Evolutionary conservation across 441 rosid species (phyloP), one percentile per base, ranked within the genome.

Genomic region (Capsella rubella): DNA sequence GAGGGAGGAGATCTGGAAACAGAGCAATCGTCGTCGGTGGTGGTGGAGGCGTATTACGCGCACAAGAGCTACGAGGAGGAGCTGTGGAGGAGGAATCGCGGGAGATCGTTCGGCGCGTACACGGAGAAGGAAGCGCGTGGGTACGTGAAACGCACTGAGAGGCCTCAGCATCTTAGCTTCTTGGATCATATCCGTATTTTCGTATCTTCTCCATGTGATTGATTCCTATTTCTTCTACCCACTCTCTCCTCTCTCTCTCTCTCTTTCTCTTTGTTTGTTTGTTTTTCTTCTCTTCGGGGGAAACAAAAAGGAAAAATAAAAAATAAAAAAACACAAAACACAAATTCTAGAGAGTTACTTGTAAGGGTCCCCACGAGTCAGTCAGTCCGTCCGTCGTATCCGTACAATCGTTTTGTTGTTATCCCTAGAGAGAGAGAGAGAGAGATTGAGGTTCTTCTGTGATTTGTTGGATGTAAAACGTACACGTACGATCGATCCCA

Each of bases 31-130:
- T 21, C 54, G 54, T 2, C 4, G 55, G n/a, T 18, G 8, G 32
- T 31, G 18, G 92, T 81, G 62, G 90, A 83, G 71, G 96, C 96
- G 42, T 92, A 90, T 80, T 92, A 77, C 34, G 97, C 90, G 52
- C 85, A 90, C 49, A 52, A 72, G 50, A 86, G 89, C 69, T 92
- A 86, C 40, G 92, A 85, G 49, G 66, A 47, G 18, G 90, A 88
- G 85, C 69, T 92, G 63, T 92, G 96, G 96, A 66, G 62, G 71
- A 82, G 82, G 87, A 86, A 72, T 29, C 76, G 81, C 15, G 72
- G 71, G 27, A 75, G 73, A 64, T 94, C 88, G 16, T 79, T 85
- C 13, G 74, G 77, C 9, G 74, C 50, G 18, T 90, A 88, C 37
- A 83, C 94, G 14, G 90, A 84, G 65, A 83, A 76, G 4, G 96